Evolutionary conservation across 1,139 yeast species (phyloP), one percentile per base, ranked within the genome.

Genomic region (Blastobotrys ciferrii): DNA sequence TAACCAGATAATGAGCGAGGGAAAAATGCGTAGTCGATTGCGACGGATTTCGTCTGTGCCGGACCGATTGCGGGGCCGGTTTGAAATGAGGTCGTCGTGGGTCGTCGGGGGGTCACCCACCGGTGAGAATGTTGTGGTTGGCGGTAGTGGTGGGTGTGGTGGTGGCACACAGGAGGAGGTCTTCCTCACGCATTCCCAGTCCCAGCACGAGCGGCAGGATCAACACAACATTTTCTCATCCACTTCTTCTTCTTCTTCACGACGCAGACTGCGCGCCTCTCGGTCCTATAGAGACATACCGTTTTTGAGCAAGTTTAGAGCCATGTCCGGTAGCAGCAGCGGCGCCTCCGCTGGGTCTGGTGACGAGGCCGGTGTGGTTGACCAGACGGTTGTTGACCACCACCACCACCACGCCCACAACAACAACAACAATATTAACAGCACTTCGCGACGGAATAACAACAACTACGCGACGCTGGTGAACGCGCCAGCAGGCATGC

Each of bases 381-480:
- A 36, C 28, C 40, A 36, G 28, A 36, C 40, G 15, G 12, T 36
- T 4, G 19, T 36, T 2, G 40, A 36, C 17, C 13, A 32, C 35
- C 35, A 32, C 12, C 31, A 28, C 12, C 31, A 12, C 35, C 6
- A 32, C 35, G 5, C n/a, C 35, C 12, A 32, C 13, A 32, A 32
- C 37, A 33, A 33, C 19, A 33, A 33, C 37, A n/a, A n/a, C n/a
- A n/a, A n/a, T n/a, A n/a, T n/a, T n/a, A n/a, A n/a, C 28, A 23
- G 9, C 28, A 23, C 28, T 5, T 23, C 30, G 25, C 31, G 13
- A 15, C 14, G 15, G 43, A n/a, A 13, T 31, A 32, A 28, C 4
- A 46, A 42, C 25, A 40, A 47, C 46, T 54, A 54, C 31, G 57
- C 57, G 3, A 54, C 57, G 7, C 37, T 54, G 43, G 57, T 54